Conservation (phyloP, 305 asterid species). For the Andrographis paniculata region DNA sequence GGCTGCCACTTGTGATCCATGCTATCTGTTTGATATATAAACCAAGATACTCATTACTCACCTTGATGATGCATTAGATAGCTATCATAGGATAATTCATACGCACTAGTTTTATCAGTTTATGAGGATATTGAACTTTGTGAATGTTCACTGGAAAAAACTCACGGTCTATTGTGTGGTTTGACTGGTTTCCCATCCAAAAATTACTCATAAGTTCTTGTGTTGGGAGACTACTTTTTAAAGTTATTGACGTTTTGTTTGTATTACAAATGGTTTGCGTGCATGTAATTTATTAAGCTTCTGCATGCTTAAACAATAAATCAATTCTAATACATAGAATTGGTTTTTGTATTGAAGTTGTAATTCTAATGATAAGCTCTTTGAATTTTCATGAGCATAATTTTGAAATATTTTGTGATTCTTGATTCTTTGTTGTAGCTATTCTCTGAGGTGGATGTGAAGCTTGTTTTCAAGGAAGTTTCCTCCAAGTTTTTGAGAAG, state of each 20-base stretch:
- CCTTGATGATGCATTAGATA: too few species aligned
- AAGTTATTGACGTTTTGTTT: background rate
- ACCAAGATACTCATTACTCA: background rate
- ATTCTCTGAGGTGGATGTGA: constrained; percentile 88
- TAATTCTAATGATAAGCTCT: constrained; percentile 8
- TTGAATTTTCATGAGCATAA: constrained; percentile 1
- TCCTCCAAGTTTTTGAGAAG: constrained; percentile 77
- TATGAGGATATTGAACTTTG: too few species aligned
- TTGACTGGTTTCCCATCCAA: too few species aligned
- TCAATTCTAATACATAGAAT: too few species aligned
- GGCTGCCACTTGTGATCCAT: background rate
- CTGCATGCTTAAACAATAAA: too few species aligned
- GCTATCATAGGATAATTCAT: too few species aligned
- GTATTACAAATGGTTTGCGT: background rate
- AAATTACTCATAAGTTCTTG: too few species aligned
- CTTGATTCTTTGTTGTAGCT: constrained; percentile 38
- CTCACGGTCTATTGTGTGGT: too few species aligned
- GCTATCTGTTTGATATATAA: background rate
- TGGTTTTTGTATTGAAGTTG: constrained; percentile 9
- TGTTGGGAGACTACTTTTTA: background rate
- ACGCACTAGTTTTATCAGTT: too few species aligned
- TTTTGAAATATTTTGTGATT: too few species aligned
- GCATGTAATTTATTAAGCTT: background rate
- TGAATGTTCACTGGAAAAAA: too few species aligned
- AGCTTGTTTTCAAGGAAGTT: constrained; percentile 85